Conservation (phyloP, 139 green algal genomes). For the Penium margaritaceum region DNA sequence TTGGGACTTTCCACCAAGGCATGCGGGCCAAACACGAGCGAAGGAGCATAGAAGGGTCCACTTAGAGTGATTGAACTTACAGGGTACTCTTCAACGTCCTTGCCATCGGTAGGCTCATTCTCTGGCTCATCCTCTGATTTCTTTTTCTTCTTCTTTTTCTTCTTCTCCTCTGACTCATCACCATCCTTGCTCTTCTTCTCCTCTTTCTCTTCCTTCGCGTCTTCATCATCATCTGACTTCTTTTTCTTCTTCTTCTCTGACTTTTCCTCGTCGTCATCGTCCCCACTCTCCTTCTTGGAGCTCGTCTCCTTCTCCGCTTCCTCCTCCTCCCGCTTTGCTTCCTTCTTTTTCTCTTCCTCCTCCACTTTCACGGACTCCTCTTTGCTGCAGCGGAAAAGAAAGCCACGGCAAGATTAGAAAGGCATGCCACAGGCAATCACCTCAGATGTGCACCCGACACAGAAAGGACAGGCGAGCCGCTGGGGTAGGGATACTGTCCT, state of each 20-base stretch:
- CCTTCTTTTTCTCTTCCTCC: no score
- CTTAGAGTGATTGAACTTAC: neutral
- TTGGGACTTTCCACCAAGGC: neutral
- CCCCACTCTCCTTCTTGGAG: no score
- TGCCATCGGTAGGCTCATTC: neutral
- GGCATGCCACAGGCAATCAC: no score
- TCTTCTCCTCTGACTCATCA: neutral
- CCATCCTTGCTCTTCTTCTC: neutral
- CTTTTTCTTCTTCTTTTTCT: conserved; percentile 1
- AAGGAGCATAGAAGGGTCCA: neutral
- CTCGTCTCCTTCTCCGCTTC: no score
- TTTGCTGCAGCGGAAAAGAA: no score
- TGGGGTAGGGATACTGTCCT: no score
- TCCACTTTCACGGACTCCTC: no score
- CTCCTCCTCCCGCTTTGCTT: no score
- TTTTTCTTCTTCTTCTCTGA: neutral
- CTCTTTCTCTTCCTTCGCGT: neutral
- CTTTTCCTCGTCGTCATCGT: neutral
- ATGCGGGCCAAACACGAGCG: neutral
- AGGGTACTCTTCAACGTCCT: neutral
- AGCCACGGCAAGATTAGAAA: no score
- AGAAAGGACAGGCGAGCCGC: no score
- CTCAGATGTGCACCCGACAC: no score
- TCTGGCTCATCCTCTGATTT: neutral
- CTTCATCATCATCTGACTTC: no score